Evolutionary conservation across 768 basidiomycete genomes (phyloP).

Genomic region (Tulasnella sp.): DNA sequence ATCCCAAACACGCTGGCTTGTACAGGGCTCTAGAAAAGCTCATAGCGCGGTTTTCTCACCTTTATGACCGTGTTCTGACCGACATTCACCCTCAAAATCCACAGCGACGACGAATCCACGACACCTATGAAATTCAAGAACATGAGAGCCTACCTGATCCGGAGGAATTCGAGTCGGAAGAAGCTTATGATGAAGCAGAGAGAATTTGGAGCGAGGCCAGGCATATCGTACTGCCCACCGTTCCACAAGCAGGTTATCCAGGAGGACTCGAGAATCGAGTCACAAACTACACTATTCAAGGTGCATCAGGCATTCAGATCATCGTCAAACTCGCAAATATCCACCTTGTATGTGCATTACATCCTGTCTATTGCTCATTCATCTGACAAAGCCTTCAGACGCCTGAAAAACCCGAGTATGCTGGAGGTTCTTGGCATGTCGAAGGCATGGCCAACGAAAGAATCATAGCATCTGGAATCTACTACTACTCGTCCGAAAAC

Average conservation of each 20-base stretch:
- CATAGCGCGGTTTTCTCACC: not conserved
- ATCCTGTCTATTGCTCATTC: not conserved
- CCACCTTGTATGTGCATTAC: conserved; percentile 28
- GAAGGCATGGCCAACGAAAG: conserved; percentile 28
- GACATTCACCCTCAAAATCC: conserved; percentile 1
- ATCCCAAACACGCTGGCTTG: conserved; percentile 2
- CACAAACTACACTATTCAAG: conserved; percentile 23
- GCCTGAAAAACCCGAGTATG: conserved; percentile 27
- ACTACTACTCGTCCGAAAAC: conserved; percentile 22
- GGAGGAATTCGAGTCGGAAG: not conserved
- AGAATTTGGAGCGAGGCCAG: not conserved
- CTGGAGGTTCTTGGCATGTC: conserved; percentile 35
- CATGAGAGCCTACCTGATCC: not conserved
- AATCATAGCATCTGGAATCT: not conserved
- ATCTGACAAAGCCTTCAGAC: conserved; percentile 20
- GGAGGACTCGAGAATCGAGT: not conserved
- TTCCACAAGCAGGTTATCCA: not conserved
- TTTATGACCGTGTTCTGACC: conserved; percentile 6
- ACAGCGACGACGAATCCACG: not conserved
- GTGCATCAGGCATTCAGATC: conserved; percentile 28
- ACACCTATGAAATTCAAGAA: not conserved
- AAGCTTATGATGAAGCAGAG: not conserved
- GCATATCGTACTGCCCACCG: not conserved
- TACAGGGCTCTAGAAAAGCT: conserved; percentile 2
- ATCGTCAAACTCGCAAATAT: conserved; percentile 33